Conservation (phyloP, 306 rosid genomes). For the Sechiopsis laciniata region DNA sequence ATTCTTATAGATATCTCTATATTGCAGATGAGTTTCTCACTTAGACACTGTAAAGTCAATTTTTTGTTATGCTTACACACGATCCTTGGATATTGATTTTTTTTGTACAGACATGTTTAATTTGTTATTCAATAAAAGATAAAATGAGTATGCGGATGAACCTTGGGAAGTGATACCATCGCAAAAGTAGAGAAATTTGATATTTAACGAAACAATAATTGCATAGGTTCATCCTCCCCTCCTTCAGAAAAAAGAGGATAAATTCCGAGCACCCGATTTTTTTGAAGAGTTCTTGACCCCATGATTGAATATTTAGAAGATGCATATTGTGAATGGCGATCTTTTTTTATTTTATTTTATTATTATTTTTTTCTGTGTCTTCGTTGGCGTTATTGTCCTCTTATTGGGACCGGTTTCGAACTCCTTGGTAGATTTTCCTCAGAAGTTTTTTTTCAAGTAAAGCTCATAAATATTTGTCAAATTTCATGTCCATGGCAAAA, state of each 20-base stretch:
- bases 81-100: constrained; percentile 42
- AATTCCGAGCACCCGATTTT: neutral
- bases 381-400: neutral
- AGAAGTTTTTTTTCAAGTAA: neutral
- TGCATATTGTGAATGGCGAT: neutral
- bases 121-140: constrained; percentile 15
- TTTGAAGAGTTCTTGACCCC: no score
- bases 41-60: constrained; percentile 73
- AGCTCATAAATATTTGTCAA: neutral
- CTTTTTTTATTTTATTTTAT: neutral
- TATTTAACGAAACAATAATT: constrained; percentile 3
- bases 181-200: neutral
- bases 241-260: neutral
- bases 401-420: neutral
- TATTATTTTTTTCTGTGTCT: neutral
- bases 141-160: constrained; percentile 15
- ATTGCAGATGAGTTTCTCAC: constrained; percentile 99
- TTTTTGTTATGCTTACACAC: constrained; percentile 31
- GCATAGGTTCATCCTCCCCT: neutral
- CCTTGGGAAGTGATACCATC: neutral
- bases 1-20: constrained; percentile 58
- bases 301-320: neutral
- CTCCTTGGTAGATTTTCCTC: constrained; percentile 1
- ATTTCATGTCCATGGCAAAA: constrained; percentile 8
- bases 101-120: constrained; percentile 32